These are phyloP conservation scores for Thraustochytrium sp. DNA, from an alignment of 352 stramenopile species.

Conservation along the genomic window DNA sequence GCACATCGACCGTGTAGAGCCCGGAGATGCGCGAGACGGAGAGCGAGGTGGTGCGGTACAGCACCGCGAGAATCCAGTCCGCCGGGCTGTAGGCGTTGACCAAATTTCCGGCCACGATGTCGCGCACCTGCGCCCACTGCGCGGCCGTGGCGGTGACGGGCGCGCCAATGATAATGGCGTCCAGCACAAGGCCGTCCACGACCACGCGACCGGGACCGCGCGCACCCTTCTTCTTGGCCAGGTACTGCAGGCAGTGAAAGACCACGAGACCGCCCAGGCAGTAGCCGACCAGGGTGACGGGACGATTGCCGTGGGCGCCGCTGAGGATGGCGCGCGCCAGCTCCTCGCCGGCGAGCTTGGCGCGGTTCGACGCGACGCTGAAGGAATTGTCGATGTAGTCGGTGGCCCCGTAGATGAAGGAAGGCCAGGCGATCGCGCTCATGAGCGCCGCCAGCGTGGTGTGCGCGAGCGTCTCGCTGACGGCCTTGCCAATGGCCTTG, in stretches of 20 bases:
- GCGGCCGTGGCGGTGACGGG: conserved; percentile 58
- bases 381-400: conserved; percentile 79
- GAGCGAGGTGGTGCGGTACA: conserved; percentile 59
- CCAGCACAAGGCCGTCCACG: conserved; percentile 65
- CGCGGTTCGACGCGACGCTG: conserved; percentile 68
- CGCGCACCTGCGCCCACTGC: conserved; percentile 63
- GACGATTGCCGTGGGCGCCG: conserved; percentile 64
- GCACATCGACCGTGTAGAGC: neutral
- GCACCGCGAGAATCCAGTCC: conserved; percentile 77
- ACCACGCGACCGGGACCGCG: neutral
- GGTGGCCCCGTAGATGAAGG: conserved; percentile 63
- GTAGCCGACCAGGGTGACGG: conserved; percentile 73
- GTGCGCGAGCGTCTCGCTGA: conserved; percentile 63
- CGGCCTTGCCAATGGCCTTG: conserved; percentile 8
- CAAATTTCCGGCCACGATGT: conserved; percentile 64
- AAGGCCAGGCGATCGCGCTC: conserved; percentile 65
- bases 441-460: conserved; percentile 68
- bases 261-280: conserved; percentile 73
- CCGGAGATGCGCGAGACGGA: conserved; percentile 31
- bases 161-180: conserved; percentile 68
- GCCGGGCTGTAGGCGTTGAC: conserved; percentile 77
- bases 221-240: conserved; percentile 55
- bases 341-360: conserved; percentile 67
- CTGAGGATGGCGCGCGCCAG: conserved; percentile 62
- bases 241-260: conserved; percentile 69